phyloP scores from a whole-genome alignment of 495 filamentous ascomycete genomes.

The Aspergillus indologenus region DNA sequence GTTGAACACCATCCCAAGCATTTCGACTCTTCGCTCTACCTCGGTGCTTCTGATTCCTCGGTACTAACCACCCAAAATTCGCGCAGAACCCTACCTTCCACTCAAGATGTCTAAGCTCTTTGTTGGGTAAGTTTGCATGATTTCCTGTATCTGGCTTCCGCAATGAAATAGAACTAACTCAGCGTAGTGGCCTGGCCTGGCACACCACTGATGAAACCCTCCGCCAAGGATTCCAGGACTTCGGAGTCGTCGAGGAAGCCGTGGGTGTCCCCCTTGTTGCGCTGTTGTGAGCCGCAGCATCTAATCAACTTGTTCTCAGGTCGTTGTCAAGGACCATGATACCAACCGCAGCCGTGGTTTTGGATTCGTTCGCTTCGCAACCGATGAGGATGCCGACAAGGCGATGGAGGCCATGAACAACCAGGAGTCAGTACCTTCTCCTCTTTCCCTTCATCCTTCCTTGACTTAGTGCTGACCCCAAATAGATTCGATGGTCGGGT shows the following conservation, averaged over 20 bases:
- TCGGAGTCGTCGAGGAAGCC: conserved; percentile 85
- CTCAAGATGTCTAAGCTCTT: conserved; percentile 70
- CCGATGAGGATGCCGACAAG: conserved; percentile 75
- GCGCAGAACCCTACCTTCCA: conserved; percentile 22
- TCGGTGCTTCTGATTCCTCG: background rate
- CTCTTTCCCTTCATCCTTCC: background rate
- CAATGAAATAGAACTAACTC: background rate
- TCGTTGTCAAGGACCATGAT: conserved; percentile 96
- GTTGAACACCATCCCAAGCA: too few species aligned
- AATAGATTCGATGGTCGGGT: conserved; percentile 89
- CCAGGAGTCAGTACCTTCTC: conserved; percentile 66
- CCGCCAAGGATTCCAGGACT: conserved; percentile 83
- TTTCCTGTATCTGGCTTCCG: conserved; percentile 3
- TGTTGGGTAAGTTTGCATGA: conserved; percentile 24
- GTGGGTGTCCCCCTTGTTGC: conserved; percentile 39
- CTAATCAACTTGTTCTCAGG: conserved; percentile 47
- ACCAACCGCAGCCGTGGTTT: conserved; percentile 95
- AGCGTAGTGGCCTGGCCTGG: conserved; percentile 86
- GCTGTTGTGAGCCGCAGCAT: conserved; percentile 6
- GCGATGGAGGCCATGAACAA: conserved; percentile 90
- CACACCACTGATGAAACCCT: conserved; percentile 87
- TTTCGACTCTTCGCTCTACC: background rate
- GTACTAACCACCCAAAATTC: conserved; percentile 23
- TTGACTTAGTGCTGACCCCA: background rate
- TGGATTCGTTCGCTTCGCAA: conserved; percentile 87